Evolutionary conservation across 1,284 basidiomycete genomes (phyloP).

Genomic region (Cystobasidium sp.): DNA sequence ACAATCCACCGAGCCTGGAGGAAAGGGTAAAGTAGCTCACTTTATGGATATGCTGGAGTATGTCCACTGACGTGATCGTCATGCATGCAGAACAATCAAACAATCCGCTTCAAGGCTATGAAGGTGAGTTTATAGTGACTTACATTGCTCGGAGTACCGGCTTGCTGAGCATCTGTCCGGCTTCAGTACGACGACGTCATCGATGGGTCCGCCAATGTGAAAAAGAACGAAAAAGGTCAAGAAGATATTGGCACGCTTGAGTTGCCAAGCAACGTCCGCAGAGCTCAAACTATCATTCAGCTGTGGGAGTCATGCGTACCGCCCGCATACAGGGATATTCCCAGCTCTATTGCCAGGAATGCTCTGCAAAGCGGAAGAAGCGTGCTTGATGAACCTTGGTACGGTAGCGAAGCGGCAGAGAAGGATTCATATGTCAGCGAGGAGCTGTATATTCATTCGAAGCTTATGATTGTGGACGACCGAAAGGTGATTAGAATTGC

Average conservation of each 20-base stretch:
- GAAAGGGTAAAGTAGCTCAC: conserved; percentile 13
- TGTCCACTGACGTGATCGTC: not conserved
- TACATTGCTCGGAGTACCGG: not conserved
- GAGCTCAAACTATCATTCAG: conserved; percentile 51
- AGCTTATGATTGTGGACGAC: conserved; percentile 91
- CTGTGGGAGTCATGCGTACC: conserved; percentile 49
- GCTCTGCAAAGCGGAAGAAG: conserved; percentile 65
- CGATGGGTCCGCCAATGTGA: conserved; percentile 11
- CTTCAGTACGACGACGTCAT: conserved; percentile 30
- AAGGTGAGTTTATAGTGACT: conserved; percentile 1
- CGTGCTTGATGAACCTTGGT: conserved; percentile 75
- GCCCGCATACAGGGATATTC: conserved; percentile 58
- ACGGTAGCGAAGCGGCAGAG: conserved; percentile 80
- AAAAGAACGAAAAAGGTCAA: conserved; percentile 28
- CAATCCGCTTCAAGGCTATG: conserved; percentile 39
- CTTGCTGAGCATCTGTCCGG: not conserved
- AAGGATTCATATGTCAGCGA: conserved; percentile 66
- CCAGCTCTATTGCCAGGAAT: conserved; percentile 75
- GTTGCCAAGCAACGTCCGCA: conserved; percentile 51
- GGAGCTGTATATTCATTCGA: conserved; percentile 57
- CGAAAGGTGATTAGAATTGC: conserved; percentile 63
- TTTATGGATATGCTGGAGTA: not conserved
- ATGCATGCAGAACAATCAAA: conserved; percentile 22
- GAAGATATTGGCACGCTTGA: conserved; percentile 48
- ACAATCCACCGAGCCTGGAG: conserved; percentile 39